phyloP scores from a whole-genome alignment of 139 green algal genomes.

The Deuterostichococcus epilithicus region DNA sequence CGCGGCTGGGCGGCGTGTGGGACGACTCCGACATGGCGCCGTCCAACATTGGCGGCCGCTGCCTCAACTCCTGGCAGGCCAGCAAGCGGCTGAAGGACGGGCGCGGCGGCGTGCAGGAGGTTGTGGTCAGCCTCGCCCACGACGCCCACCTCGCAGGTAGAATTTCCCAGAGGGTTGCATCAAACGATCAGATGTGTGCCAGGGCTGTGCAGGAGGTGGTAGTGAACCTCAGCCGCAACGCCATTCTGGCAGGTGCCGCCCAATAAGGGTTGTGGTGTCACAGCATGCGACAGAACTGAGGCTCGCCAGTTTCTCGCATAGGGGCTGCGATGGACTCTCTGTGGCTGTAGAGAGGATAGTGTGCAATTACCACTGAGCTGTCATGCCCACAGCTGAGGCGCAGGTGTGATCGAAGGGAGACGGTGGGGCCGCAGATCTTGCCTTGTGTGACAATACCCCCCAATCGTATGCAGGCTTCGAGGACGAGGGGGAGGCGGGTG shows the following conservation, averaged over 20 bases:
- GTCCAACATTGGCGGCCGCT: conserved; percentile 34
- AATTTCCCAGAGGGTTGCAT: neutral
- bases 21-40: conserved; percentile 48
- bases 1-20: conserved; percentile 52
- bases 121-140: conserved; percentile 24
- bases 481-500: neutral
- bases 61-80: conserved; percentile 28
- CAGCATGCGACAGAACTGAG: neutral
- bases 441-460: no score
- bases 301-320: neutral
- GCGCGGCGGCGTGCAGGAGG: conserved; percentile 15
- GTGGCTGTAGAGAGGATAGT: neutral
- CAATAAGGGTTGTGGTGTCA: neutral
- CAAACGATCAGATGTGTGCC: conserved; percentile 5
- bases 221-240: neutral
- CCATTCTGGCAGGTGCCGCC: no score
- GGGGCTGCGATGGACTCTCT: neutral
- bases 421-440: neutral
- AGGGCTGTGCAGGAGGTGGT: neutral
- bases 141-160: conserved; percentile 16
- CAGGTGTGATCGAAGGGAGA: no score
- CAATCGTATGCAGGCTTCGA: conserved; percentile 34
- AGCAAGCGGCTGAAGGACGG: conserved; percentile 18
- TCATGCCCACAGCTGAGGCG: no score
- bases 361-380: neutral